Percentiles rank a stretch among this genome's conserved stretches.
Evolutionary conservation across 2,329 filamentous ascomycete genomes (phyloP).

Genomic region (Sporothrix inflata): DNA sequence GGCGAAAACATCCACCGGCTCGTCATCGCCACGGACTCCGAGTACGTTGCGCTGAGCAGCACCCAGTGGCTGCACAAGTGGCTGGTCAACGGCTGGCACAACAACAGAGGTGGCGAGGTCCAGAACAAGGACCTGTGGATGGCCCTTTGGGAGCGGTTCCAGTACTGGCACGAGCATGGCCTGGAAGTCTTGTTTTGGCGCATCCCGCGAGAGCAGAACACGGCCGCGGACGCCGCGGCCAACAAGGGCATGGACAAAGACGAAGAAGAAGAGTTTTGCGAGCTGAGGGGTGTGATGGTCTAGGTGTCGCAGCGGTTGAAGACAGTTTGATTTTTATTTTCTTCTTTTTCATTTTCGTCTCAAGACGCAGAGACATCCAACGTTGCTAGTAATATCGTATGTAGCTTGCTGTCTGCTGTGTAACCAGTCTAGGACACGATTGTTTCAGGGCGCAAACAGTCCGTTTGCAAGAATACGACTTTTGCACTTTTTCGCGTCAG

Average conservation of each 20-base stretch:
- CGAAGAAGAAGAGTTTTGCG: too few species aligned
- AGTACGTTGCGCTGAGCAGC: conserved; percentile 49
- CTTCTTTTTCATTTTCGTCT: too few species aligned
- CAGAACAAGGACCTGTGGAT: conserved; percentile 52
- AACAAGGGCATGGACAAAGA: too few species aligned
- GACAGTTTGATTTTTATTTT: neutral
- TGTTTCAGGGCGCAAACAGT: too few species aligned
- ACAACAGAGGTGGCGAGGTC: conserved; percentile 34
- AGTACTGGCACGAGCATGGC: neutral
- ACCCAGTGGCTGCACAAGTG: conserved; percentile 47
- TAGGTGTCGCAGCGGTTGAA: neutral
- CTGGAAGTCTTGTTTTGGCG: neutral
- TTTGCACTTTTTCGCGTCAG: neutral
- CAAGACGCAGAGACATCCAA: neutral
- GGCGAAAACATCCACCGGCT: conserved; percentile 47
- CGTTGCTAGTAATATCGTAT: neutral
- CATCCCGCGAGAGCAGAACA: neutral
- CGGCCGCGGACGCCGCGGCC: neutral
- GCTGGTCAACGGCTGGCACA: conserved; percentile 45
- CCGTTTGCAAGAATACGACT: too few species aligned
- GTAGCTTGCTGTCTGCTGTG: neutral
- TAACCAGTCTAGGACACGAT: too few species aligned
- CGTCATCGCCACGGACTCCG: conserved; percentile 58
- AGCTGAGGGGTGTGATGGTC: neutral
- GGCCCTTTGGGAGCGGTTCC: conserved; percentile 36